Conservation (phyloP, 2,329 filamentous ascomycete genomes). For the Phialophora verrucosa region DNA sequence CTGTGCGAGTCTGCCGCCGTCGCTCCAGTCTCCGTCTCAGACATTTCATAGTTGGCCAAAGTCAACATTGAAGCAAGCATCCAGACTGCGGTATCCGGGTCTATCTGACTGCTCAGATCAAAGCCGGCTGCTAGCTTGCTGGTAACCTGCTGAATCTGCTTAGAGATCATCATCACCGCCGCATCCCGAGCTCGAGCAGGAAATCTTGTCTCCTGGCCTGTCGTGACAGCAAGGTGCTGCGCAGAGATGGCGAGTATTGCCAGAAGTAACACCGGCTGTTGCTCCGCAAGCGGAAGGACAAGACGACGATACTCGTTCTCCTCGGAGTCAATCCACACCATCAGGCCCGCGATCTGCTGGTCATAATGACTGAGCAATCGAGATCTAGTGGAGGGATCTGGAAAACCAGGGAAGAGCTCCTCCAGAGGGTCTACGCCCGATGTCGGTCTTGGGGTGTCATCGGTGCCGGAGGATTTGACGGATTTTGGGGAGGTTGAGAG, state of each 20-base stretch:
- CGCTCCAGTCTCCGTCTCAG: slow-evolving; percentile 29
- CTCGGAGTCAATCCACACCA: slow-evolving; percentile 36
- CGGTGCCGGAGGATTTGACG: slow-evolving; percentile 17
- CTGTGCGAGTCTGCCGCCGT: slow-evolving; percentile 32
- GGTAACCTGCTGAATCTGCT: slow-evolving; percentile 31
- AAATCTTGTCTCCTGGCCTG: slow-evolving; percentile 27
- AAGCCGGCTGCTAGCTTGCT: slow-evolving; percentile 27
- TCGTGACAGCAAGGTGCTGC: slow-evolving; percentile 34
- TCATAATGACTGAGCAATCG: slow-evolving; percentile 66
- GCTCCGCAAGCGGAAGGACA: slow-evolving; percentile 30
- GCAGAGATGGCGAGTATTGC: slow-evolving; percentile 35
- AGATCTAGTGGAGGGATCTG: slow-evolving; percentile 77
- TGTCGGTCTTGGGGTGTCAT: slow-evolving; percentile 5
- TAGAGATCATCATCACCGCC: slow-evolving; percentile 32
- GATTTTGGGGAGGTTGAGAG: slow-evolving; percentile 22
- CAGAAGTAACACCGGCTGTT: slow-evolving; percentile 30
- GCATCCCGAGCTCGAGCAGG: slow-evolving; percentile 32
- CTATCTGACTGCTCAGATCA: slow-evolving; percentile 31
- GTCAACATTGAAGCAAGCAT: slow-evolving; percentile 37
- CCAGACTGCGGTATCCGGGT: slow-evolving; percentile 34
- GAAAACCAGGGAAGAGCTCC: slow-evolving; percentile 56
- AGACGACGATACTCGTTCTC: slow-evolving; percentile 33
- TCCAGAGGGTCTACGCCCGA: slow-evolving; percentile 25
- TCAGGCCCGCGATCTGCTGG: slow-evolving; percentile 33
- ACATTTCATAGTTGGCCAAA: slow-evolving; percentile 34